These are phyloP conservation scores for Oidium heveae DNA, from an alignment of 2,329 filamentous ascomycete genomes.

Conservation along the genomic window DNA sequence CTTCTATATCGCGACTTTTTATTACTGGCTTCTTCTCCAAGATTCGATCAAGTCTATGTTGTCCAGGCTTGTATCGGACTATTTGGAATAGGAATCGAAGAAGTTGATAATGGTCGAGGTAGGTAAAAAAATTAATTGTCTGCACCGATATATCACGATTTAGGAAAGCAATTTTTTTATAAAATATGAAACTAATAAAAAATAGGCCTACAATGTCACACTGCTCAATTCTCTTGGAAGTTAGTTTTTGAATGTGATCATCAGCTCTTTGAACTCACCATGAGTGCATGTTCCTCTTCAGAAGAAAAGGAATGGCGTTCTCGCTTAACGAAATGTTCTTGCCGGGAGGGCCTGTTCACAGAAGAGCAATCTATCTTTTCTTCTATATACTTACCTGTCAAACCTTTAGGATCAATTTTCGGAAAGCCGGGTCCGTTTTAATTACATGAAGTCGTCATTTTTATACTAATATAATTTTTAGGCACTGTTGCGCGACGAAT, in stretches of 20 bases:
- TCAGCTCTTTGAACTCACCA: constrained; percentile 58
- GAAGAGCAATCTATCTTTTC: constrained; percentile 27
- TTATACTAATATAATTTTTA: constrained; percentile 9
- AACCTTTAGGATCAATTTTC: constrained; percentile 49
- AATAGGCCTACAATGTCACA: constrained; percentile 63
- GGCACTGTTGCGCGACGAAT: constrained; percentile 39
- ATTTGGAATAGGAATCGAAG: constrained; percentile 38
- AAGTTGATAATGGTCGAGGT: constrained; percentile 53
- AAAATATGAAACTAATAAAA: background rate
- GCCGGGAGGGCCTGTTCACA: constrained; percentile 22
- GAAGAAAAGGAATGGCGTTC: constrained; percentile 64
- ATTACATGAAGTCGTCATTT: background rate
- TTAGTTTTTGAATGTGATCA: constrained; percentile 55
- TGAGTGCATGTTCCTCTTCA: constrained; percentile 59
- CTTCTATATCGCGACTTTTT: constrained; percentile 63
- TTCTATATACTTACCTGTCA: constrained; percentile 44
- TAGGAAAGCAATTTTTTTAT: background rate
- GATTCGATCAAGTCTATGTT: constrained; percentile 40
- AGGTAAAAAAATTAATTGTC: constrained; percentile 2
- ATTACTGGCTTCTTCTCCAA: constrained; percentile 44
- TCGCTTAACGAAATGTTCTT: constrained; percentile 29
- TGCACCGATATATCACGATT: background rate
- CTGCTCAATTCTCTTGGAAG: constrained; percentile 78
- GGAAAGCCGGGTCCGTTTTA: constrained; percentile 34
- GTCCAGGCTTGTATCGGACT: constrained; percentile 53